A percentile compares a stretch with the other conserved stretches of the same genome.
phyloP scores from a whole-genome alignment of 192 early-diverging fungal genomes.

The Coemansia sp. region DNA sequence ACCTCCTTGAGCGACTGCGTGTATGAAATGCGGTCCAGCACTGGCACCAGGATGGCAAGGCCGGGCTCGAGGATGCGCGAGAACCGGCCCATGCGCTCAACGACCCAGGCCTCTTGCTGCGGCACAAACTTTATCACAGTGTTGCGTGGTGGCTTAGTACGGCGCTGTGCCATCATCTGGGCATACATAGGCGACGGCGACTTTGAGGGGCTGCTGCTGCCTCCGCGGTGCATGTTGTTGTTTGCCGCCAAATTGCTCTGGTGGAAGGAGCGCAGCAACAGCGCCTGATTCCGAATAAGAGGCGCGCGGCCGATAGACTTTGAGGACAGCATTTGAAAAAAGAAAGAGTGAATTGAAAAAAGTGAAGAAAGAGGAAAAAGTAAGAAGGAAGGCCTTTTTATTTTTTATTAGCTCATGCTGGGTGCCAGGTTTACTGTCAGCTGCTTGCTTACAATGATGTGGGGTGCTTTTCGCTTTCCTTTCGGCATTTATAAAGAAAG shows the following conservation, averaged over 20 bases:
- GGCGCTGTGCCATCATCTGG: conserved; percentile 12
- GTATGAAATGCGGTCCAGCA: conserved; percentile 88
- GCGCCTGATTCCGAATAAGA: neutral
- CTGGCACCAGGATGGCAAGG: conserved; percentile 85
- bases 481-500: neutral
- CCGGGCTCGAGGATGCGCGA: conserved; percentile 87
- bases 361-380: neutral
- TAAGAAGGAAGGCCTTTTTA: too few species aligned
- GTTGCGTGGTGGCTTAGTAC: conserved; percentile 22
- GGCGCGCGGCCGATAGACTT: neutral
- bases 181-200: conserved; percentile 6
- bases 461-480: too few species aligned
- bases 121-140: conserved; percentile 94
- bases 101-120: conserved; percentile 97
- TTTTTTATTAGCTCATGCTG: neutral
- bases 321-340: neutral
- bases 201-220: neutral
- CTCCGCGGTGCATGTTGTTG: neutral
- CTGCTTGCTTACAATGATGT: neutral
- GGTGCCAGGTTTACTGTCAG: neutral
- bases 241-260: neutral
- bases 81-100: conserved; percentile 94
- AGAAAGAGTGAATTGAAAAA: neutral
- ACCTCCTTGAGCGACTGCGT: conserved; percentile 96
- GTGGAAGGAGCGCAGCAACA: conserved; percentile 8